phyloP scores from a whole-genome alignment of 2,329 filamentous ascomycete genomes.

The Cladophialophora chaetospira region DNA sequence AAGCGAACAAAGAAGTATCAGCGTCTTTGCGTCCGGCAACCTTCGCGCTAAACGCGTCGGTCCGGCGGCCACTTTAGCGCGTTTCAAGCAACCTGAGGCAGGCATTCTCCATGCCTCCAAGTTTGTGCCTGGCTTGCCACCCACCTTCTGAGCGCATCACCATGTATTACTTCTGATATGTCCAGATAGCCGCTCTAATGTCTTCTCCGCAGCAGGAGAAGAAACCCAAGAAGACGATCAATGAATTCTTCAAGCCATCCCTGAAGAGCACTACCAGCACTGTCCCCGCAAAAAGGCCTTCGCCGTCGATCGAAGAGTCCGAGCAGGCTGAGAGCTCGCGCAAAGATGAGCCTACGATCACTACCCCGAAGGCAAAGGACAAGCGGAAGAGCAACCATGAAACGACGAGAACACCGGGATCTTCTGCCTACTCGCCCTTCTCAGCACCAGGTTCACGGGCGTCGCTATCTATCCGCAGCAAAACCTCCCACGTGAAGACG shows the following conservation, averaged over 20 bases:
- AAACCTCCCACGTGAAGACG: not conserved
- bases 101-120: no score
- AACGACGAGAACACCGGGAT: slow-evolving; percentile 7
- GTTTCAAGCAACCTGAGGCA: not conserved
- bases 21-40: no score
- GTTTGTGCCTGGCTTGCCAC: not conserved
- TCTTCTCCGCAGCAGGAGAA: slow-evolving; percentile 20
- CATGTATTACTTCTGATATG: slow-evolving; percentile 4
- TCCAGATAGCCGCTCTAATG: slow-evolving; percentile 16
- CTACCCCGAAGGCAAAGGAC: slow-evolving; percentile 19
- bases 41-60: not conserved
- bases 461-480: slow-evolving; percentile 23
- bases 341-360: not conserved
- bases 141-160: not conserved
- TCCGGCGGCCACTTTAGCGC: not conserved
- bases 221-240: slow-evolving; percentile 22
- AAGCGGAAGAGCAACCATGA: not conserved
- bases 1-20: no score
- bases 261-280: slow-evolving; percentile 32
- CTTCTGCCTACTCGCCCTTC: slow-evolving; percentile 11
- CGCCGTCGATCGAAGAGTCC: slow-evolving; percentile 22
- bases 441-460: slow-evolving; percentile 16
- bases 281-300: slow-evolving; percentile 34
- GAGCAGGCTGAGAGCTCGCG: slow-evolving; percentile 2
- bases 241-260: slow-evolving; percentile 51